These are phyloP conservation scores for Elsinoe batatas DNA, from an alignment of 2,329 filamentous ascomycete genomes.

Conservation along the genomic window DNA sequence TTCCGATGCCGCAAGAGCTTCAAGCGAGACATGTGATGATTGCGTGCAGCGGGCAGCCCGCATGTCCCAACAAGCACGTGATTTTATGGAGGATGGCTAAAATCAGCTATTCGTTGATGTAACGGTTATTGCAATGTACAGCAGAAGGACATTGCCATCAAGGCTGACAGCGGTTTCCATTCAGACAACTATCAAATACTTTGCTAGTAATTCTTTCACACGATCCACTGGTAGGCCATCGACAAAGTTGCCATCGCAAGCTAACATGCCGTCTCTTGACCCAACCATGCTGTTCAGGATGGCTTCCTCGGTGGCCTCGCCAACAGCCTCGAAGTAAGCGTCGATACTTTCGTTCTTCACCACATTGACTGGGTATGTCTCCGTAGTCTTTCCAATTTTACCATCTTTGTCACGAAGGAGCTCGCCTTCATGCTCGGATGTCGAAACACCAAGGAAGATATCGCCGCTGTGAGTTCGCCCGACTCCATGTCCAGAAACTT, in stretches of 20 bases:
- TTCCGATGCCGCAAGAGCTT: not conserved
- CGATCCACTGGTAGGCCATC: constrained; percentile 42
- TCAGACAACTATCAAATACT: constrained; percentile 21
- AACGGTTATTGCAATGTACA: not conserved
- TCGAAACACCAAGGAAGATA: constrained; percentile 59
- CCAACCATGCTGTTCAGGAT: constrained; percentile 56
- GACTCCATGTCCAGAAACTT: constrained; percentile 50
- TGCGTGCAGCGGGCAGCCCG: not conserved
- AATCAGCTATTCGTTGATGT: not conserved
- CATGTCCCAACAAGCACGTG: constrained; percentile 7
- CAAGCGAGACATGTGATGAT: constrained; percentile 8
- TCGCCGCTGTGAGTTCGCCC: constrained; percentile 52
- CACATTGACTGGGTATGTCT: constrained; percentile 38
- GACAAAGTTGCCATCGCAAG: constrained; percentile 40
- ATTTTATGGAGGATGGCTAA: not conserved
- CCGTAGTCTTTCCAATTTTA: constrained; percentile 27
- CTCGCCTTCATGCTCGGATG: constrained; percentile 30
- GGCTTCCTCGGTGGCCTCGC: constrained; percentile 55
- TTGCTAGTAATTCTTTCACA: constrained; percentile 39
- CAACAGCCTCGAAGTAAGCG: constrained; percentile 50
- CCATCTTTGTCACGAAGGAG: constrained; percentile 11
- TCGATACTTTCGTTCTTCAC: constrained; percentile 53
- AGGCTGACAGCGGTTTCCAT: not conserved
- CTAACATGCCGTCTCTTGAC: constrained; percentile 47
- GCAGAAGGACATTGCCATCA: not conserved